Evolutionary conservation across 352 stramenopile genomes (phyloP).

Genomic region (Hyphochytrium catenoides): DNA sequence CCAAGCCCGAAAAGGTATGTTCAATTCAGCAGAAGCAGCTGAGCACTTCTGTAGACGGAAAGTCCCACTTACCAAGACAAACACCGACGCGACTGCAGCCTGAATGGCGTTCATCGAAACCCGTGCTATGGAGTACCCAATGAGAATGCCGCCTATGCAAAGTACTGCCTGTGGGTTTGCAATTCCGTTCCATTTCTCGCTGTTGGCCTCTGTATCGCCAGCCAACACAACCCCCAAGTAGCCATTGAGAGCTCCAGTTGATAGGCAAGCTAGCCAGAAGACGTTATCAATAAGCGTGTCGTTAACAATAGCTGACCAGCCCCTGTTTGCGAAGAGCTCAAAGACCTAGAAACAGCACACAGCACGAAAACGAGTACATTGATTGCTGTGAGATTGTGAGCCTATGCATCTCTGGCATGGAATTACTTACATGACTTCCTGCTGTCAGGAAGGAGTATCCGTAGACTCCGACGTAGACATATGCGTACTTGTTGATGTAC

Average conservation of each 20-base stretch:
- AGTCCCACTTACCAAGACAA: no score
- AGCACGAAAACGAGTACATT: no score
- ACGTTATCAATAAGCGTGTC: slow-evolving; percentile 57
- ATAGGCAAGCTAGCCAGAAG: slow-evolving; percentile 50
- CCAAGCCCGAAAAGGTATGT: no score
- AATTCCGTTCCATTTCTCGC: slow-evolving; percentile 28
- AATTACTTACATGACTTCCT: slow-evolving; percentile 34
- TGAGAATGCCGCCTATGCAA: slow-evolving; percentile 34
- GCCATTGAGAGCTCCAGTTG: slow-evolving; percentile 31
- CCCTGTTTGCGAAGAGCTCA: slow-evolving; percentile 41
- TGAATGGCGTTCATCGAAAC: slow-evolving; percentile 41
- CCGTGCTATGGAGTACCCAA: slow-evolving; percentile 41
- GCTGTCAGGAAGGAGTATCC: slow-evolving; percentile 53
- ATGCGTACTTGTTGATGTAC: slow-evolving; percentile 71
- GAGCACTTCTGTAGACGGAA: no score
- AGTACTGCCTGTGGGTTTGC: slow-evolving; percentile 31
- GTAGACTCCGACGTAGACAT: slow-evolving; percentile 58
- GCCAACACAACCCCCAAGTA: slow-evolving; percentile 25
- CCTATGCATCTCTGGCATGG: no score
- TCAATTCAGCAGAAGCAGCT: no score
- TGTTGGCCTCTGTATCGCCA: slow-evolving; percentile 20
- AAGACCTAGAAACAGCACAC: no score
- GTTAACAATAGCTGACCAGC: slow-evolving; percentile 65
- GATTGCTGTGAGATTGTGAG: no score
- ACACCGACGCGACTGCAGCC: slow-evolving; percentile 46